Evolutionary conservation across 805 yeast genomes (phyloP).

Genomic region (Torulaspora franciscae): DNA sequence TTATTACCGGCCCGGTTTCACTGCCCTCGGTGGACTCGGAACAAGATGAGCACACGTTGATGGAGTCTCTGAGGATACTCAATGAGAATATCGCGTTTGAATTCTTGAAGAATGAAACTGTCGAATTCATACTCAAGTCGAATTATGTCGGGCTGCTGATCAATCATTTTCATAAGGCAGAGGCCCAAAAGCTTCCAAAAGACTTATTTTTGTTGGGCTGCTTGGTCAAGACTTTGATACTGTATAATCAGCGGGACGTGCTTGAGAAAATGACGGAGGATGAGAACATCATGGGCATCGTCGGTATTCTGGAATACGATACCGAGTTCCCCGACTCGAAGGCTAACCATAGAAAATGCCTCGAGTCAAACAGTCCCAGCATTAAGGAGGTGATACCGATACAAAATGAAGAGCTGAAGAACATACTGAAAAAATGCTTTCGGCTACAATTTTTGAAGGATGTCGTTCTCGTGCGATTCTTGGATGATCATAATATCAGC

Average conservation of each 20-base stretch:
- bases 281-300: slow-evolving; percentile 49
- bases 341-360: slow-evolving; percentile 70
- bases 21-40: slow-evolving; percentile 57
- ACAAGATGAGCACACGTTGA: slow-evolving; percentile 42
- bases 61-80: slow-evolving; percentile 50
- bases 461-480: slow-evolving; percentile 71
- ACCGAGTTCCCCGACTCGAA: slow-evolving; percentile 76
- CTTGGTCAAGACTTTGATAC: slow-evolving; percentile 62
- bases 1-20: slow-evolving; percentile 72
- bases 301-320: slow-evolving; percentile 86
- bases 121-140: slow-evolving; percentile 51
- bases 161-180: slow-evolving; percentile 51
- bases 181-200: slow-evolving; percentile 45
- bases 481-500: slow-evolving; percentile 76
- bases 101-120: slow-evolving; percentile 52
- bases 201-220: slow-evolving; percentile 65
- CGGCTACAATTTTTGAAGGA: slow-evolving; percentile 78
- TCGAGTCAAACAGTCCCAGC: slow-evolving; percentile 44
- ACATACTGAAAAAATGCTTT: slow-evolving; percentile 67
- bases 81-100: slow-evolving; percentile 58
- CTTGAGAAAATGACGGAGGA: slow-evolving; percentile 56
- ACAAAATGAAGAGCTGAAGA: slow-evolving; percentile 44
- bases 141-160: slow-evolving; percentile 52
- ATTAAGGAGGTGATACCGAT: slow-evolving; percentile 72
- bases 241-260: slow-evolving; percentile 64